These are phyloP conservation scores for Cladorrhinum sp. DNA, from an alignment of 2,329 filamentous ascomycete genomes.

Conservation along the genomic window DNA sequence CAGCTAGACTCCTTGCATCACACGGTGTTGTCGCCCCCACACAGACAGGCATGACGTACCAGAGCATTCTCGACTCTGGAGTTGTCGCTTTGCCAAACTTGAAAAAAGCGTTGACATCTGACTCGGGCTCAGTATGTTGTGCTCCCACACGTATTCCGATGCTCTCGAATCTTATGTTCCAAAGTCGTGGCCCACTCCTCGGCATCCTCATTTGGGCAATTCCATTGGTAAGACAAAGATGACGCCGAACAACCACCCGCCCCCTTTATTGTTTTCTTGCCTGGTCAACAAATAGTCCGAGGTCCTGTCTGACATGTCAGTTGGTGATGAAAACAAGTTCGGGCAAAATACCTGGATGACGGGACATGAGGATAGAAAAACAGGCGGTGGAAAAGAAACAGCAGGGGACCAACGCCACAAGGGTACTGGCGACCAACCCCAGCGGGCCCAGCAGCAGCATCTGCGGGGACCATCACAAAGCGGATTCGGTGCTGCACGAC, in stretches of 20 bases:
- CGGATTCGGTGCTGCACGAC: background rate
- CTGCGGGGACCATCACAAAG: background rate
- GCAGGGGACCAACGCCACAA: background rate
- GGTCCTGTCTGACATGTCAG: background rate
- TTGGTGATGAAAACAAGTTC: conserved; percentile 1
- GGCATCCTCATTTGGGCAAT: conserved; percentile 1
- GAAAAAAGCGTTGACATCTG: background rate
- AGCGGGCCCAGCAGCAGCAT: background rate
- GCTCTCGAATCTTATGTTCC: background rate
- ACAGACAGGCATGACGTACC: background rate
- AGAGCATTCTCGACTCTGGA: background rate
- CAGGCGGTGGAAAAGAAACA: background rate
- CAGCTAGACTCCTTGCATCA: background rate
- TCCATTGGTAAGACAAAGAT: background rate
- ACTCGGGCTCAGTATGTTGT: background rate
- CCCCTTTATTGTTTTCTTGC: background rate
- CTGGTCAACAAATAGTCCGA: background rate
- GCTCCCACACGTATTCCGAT: background rate
- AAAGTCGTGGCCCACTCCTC: background rate
- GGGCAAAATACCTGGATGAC: background rate
- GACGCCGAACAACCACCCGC: background rate
- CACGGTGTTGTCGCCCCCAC: background rate
- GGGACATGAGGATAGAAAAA: background rate
- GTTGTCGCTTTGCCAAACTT: background rate
- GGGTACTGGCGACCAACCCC: background rate